These are phyloP conservation scores for Rheum nobile DNA, from an alignment of 148 eudicot genomes.

Conservation along the genomic window DNA sequence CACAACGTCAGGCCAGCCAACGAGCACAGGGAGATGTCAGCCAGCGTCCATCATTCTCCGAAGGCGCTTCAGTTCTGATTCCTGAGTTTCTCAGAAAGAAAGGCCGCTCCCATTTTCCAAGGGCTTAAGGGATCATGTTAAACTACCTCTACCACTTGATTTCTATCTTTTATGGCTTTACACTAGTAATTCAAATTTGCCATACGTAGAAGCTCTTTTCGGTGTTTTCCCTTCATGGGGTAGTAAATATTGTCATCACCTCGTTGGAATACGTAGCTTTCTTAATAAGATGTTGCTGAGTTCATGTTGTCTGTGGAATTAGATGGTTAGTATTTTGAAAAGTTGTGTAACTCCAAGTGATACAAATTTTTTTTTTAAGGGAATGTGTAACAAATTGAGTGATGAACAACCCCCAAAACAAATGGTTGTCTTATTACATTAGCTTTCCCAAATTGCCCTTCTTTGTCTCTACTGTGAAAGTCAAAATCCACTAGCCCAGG, in stretches of 20 bases:
- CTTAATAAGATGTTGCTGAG: background rate
- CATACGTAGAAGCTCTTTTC: background rate
- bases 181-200: background rate
- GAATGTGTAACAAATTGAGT: background rate
- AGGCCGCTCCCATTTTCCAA: slow-evolving; percentile 92
- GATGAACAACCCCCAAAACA: background rate
- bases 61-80: slow-evolving; percentile 71
- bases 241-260: slow-evolving; percentile 2
- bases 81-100: slow-evolving; percentile 96
- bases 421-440: too few species aligned
- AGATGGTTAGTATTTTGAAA: background rate
- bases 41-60: slow-evolving; percentile 55
- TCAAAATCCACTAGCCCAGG: too few species aligned
- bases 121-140: slow-evolving; percentile 34
- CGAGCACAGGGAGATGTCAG: slow-evolving; percentile 38
- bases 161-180: background rate
- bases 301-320: background rate
- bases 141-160: background rate
- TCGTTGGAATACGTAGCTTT: background rate
- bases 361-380: background rate
- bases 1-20: slow-evolving; percentile 44
- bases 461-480: too few species aligned
- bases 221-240: background rate
- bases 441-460: background rate
- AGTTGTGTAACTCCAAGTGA: background rate